Percentiles rank a stretch among this genome's conserved stretches.
Evolutionary conservation across 495 filamentous ascomycete genomes (phyloP).

Genomic region (Aspergillus saccharolyticus): DNA sequence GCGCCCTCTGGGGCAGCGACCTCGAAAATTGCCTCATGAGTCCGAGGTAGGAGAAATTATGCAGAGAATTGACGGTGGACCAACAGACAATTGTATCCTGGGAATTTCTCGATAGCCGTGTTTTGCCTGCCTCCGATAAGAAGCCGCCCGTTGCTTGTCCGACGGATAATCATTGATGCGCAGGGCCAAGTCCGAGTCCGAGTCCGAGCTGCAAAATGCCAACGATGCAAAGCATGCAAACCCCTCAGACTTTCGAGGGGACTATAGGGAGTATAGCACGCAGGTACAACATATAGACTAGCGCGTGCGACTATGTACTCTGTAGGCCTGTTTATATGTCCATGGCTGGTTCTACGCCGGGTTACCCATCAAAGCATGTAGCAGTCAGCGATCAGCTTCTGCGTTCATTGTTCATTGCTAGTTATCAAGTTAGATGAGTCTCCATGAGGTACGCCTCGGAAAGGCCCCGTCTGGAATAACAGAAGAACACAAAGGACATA

Average conservation of each 20-base stretch:
- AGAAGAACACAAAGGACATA: background rate
- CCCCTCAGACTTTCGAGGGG: no score
- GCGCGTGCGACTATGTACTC: no score
- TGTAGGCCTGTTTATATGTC: no score
- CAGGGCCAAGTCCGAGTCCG: no score
- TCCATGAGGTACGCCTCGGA: background rate
- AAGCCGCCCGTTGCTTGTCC: conserved; percentile 10
- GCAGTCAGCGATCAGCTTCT: no score
- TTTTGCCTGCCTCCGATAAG: conserved; percentile 15
- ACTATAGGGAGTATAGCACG: no score
- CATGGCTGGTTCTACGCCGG: no score
- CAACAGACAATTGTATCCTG: background rate
- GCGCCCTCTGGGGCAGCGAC: conserved; percentile 24
- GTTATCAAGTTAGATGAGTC: background rate
- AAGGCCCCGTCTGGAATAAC: background rate
- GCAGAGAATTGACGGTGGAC: background rate
- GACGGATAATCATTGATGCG: conserved; percentile 28
- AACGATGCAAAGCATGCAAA: background rate
- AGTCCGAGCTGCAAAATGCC: background rate
- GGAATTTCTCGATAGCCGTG: background rate
- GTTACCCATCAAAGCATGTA: no score
- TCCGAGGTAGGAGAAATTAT: conserved; percentile 6
- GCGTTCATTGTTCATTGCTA: conserved; percentile 1
- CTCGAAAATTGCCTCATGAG: conserved; percentile 28
- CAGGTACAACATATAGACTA: no score